Conservation (phyloP, 768 basidiomycete species). For the Suillus cothurnatus region DNA sequence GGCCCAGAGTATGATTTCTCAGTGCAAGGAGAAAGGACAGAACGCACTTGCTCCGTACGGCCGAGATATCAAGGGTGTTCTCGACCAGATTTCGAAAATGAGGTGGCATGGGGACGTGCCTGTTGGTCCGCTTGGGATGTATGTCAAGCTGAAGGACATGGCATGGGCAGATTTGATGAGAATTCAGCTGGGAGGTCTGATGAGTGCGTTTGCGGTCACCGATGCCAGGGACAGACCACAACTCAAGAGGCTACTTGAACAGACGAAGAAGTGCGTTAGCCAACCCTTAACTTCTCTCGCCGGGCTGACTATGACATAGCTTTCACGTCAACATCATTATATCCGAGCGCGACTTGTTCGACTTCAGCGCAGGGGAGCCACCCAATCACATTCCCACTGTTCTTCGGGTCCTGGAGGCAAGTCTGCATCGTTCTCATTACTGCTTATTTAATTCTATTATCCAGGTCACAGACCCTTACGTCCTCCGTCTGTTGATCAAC, state of each 20-base stretch:
- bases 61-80: constrained; percentile 55
- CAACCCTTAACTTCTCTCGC: constrained; percentile 14
- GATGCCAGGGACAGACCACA: constrained; percentile 60
- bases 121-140: constrained; percentile 78
- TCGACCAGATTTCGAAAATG: constrained; percentile 51
- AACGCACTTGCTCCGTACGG: constrained; percentile 68
- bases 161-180: constrained; percentile 71
- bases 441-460: background rate
- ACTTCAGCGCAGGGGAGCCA: constrained; percentile 76
- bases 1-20: constrained; percentile 51
- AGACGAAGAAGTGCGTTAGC: constrained; percentile 62
- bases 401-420: constrained; percentile 78
- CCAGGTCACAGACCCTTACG: constrained; percentile 74
- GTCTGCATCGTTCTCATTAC: constrained; percentile 21
- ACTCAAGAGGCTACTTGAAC: constrained; percentile 59
- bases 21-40: constrained; percentile 51
- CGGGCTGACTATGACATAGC: constrained; percentile 34
- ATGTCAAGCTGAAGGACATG: constrained; percentile 73
- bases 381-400: constrained; percentile 65
- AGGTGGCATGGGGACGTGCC: constrained; percentile 69
- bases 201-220: constrained; percentile 78
- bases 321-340: constrained; percentile 56
- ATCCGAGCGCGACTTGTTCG: constrained; percentile 75
- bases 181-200: constrained; percentile 52
- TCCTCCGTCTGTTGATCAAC: constrained; percentile 83